These are phyloP conservation scores for Parietichytrium sp. DNA, from an alignment of 108 stramenopile species.

Conservation along the genomic window DNA sequence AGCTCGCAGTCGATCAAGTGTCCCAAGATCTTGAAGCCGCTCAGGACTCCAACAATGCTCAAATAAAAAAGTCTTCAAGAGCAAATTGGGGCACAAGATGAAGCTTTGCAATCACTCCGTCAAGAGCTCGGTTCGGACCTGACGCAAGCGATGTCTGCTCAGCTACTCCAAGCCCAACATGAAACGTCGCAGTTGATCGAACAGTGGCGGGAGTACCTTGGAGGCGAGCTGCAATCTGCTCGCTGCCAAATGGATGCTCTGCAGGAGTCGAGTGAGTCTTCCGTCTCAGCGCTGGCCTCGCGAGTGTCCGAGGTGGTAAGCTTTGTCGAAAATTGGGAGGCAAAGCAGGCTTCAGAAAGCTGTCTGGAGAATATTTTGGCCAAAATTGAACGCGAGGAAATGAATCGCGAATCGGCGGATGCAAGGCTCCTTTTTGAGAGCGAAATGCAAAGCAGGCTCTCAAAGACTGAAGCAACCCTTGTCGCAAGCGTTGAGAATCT, in stretches of 20 bases:
- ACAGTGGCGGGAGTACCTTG: background rate
- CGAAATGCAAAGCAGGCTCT: background rate
- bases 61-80: background rate
- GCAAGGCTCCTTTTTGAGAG: background rate
- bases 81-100: background rate
- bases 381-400: background rate
- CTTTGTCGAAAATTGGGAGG: background rate
- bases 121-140: background rate
- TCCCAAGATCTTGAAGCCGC: background rate
- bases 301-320: too few relatives aligned
- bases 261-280: background rate
- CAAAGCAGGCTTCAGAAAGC: background rate
- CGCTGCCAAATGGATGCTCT: background rate
- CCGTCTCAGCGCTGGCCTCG: too few relatives aligned
- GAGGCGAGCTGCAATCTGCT: background rate
- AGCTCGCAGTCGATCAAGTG: background rate
- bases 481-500: background rate
- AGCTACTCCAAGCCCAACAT: background rate
- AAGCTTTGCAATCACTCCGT: background rate
- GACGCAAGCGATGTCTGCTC: background rate
- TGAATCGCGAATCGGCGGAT: background rate
- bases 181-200: background rate
- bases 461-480: background rate
- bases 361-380: background rate
- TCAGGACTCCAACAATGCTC: background rate